Evolutionary conservation across 208 protist genomes (phyloP).

Genomic region (Phytomonas francai): DNA sequence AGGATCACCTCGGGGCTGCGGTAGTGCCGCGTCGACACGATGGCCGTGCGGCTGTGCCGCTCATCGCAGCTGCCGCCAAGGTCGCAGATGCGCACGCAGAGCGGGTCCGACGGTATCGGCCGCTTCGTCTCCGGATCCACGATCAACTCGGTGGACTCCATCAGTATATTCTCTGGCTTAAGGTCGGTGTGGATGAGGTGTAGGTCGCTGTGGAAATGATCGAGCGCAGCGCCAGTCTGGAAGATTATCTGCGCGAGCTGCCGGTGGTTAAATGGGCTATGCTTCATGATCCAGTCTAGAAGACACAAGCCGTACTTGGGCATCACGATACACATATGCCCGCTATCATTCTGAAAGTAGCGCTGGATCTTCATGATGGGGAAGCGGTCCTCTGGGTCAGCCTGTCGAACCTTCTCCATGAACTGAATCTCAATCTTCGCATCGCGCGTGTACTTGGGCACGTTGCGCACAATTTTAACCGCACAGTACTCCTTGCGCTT

Average conservation of each 20-base stretch:
- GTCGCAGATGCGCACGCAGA: constrained; percentile 56
- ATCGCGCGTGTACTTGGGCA: constrained; percentile 80
- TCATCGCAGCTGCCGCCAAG: constrained; percentile 32
- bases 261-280: constrained; percentile 61
- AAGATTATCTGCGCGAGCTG: constrained; percentile 74
- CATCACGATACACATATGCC: constrained; percentile 81
- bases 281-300: constrained; percentile 78
- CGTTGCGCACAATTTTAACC: constrained; percentile 83
- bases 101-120: constrained; percentile 31
- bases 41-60: constrained; percentile 29
- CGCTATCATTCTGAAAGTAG: constrained; percentile 74
- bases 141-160: constrained; percentile 50
- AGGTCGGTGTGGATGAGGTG: constrained; percentile 77
- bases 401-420: constrained; percentile 65
- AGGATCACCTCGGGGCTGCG: constrained; percentile 69
- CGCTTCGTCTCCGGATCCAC: constrained; percentile 68
- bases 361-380: constrained; percentile 72
- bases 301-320: constrained; percentile 63
- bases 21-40: constrained; percentile 45
- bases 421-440: constrained; percentile 86
- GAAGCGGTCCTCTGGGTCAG: constrained; percentile 64
- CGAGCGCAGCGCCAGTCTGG: constrained; percentile 55
- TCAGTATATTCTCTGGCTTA: constrained; percentile 79
- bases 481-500: constrained; percentile 82
- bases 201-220: constrained; percentile 73